Conservation (phyloP, 768 basidiomycete species). For the Cyathus striatus region DNA sequence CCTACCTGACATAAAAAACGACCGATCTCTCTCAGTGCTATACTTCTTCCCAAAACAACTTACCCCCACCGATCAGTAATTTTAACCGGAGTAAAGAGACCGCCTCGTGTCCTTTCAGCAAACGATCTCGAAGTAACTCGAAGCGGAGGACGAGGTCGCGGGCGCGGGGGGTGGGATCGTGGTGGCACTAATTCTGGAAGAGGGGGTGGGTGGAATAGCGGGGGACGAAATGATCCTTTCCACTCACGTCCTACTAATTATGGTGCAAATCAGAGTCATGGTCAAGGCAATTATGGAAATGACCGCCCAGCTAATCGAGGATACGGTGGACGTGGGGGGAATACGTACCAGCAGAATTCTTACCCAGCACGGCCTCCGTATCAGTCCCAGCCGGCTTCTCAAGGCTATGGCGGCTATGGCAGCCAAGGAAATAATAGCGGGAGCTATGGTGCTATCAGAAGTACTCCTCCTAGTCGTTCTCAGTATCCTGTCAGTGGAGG, state of each 20-base stretch:
- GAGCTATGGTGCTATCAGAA: slow-evolving; percentile 25
- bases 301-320: slow-evolving; percentile 24
- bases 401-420: slow-evolving; percentile 25
- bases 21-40: slow-evolving; percentile 79
- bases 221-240: slow-evolving; percentile 41
- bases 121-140: slow-evolving; percentile 70
- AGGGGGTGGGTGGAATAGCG: slow-evolving; percentile 24
- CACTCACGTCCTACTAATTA: slow-evolving; percentile 37
- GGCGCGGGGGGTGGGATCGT: slow-evolving; percentile 38
- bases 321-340: slow-evolving; percentile 13
- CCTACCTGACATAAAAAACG: slow-evolving; percentile 78
- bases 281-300: slow-evolving; percentile 17
- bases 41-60: slow-evolving; percentile 90
- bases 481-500: too few relatives aligned
- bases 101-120: slow-evolving; percentile 54
- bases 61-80: slow-evolving; percentile 77
- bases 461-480: slow-evolving; percentile 18
- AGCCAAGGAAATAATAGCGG: slow-evolving; percentile 8
- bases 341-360: slow-evolving; percentile 27
- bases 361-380: slow-evolving; percentile 26
- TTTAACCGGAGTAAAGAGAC: slow-evolving; percentile 64
- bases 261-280: slow-evolving; percentile 13
- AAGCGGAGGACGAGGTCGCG: slow-evolving; percentile 49
- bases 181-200: slow-evolving; percentile 30
- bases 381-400: slow-evolving; percentile 17